Evolutionary conservation across 768 basidiomycete species (phyloP).

Genomic region (Pleurotus tuoliensis): DNA sequence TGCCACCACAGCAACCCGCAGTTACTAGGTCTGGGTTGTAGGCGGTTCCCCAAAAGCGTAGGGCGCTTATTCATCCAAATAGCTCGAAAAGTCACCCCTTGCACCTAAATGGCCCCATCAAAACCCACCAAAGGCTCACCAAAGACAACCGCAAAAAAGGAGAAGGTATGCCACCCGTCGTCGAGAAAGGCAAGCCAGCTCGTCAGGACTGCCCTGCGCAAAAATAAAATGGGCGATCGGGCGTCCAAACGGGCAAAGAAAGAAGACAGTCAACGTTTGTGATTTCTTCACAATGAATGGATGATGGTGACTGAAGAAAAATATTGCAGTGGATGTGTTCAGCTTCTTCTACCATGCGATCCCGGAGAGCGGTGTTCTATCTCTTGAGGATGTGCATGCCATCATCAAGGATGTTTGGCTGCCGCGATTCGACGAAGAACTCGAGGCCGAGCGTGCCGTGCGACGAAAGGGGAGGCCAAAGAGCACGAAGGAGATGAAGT

Average conservation of each 20-base stretch:
- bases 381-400: conserved; percentile 62
- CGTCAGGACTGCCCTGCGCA: conserved; percentile 61
- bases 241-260: conserved; percentile 55
- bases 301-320: conserved; percentile 4
- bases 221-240: conserved; percentile 58
- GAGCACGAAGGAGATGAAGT: conserved; percentile 56
- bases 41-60: no score
- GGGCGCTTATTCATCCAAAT: no score
- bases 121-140: conserved; percentile 29
- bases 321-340: conserved; percentile 57
- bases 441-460: conserved; percentile 55
- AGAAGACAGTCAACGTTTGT: conserved; percentile 46
- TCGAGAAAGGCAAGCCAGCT: conserved; percentile 83
- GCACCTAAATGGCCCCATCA: conserved; percentile 32
- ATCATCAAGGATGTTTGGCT: conserved; percentile 70
- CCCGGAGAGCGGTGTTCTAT: conserved; percentile 52
- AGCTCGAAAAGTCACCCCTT: no score
- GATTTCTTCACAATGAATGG: conserved; percentile 10
- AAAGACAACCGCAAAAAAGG: conserved; percentile 45
- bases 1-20: no score
- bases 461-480: conserved; percentile 77
- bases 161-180: conserved; percentile 79
- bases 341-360: conserved; percentile 74
- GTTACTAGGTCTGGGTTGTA: no score
- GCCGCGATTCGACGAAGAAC: conserved; percentile 61